Percentiles rank a stretch among this genome's conserved stretches.
These are phyloP conservation scores for Microthlaspi erraticum DNA, from an alignment of 345 rosid genomes.

Conservation along the genomic window DNA sequence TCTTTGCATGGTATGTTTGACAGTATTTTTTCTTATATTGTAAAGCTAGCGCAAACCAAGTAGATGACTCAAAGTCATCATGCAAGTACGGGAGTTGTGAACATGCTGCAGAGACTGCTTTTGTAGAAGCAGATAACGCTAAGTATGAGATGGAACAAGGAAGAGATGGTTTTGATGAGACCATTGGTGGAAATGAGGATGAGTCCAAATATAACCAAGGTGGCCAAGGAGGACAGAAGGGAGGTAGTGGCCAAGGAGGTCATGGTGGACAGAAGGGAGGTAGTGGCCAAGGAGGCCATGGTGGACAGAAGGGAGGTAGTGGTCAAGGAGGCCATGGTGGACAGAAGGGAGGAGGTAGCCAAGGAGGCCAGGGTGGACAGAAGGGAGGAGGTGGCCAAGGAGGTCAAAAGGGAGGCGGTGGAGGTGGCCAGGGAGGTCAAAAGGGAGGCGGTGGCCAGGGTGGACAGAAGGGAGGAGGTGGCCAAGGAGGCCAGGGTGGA, in stretches of 20 bases:
- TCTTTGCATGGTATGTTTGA: background rate
- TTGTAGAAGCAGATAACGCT: conserved; percentile 9
- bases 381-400: conserved; percentile 20
- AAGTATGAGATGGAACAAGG: conserved; percentile 22
- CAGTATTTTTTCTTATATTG: background rate
- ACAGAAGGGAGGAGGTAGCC: background rate
- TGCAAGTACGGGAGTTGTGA: conserved; percentile 31
- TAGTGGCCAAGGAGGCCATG: conserved; percentile 15
- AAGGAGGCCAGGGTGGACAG: conserved; percentile 22
- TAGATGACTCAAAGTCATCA: conserved; percentile 25
- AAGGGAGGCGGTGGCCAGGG: conserved; percentile 17
- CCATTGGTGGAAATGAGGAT: conserved; percentile 20
- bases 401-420: conserved; percentile 15
- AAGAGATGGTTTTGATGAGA: conserved; percentile 5
- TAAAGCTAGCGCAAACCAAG: conserved; percentile 26
- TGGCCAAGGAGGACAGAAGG: conserved; percentile 1
- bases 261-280: background rate
- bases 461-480: background rate
- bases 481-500: background rate
- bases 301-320: conserved; percentile 10
- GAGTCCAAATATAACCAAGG: conserved; percentile 38
- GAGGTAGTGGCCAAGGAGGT: conserved; percentile 11
- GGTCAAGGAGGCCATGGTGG: conserved; percentile 32
- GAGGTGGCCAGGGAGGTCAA: conserved; percentile 2
- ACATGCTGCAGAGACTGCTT: conserved; percentile 25